Evolutionary conservation across 768 basidiomycete genomes (phyloP).

Genomic region (Termitomyces sp.): DNA sequence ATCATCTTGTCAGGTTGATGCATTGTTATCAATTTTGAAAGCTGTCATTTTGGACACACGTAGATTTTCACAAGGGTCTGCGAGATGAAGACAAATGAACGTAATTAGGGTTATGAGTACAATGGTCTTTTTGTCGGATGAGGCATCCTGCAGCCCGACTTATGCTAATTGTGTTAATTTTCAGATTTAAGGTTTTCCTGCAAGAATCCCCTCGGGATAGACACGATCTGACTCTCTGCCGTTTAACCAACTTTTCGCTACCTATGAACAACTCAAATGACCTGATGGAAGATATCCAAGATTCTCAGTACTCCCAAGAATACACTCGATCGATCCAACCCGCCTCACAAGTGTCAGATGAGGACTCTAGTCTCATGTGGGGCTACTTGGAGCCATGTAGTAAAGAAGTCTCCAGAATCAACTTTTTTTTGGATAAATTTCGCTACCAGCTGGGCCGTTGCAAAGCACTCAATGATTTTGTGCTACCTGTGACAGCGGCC

Average conservation of each 20-base stretch:
- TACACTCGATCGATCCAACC: slow-evolving; percentile 42
- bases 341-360: slow-evolving; percentile 30
- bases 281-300: slow-evolving; percentile 18
- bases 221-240: too few relatives aligned
- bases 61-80: too few relatives aligned
- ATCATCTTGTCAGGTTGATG: too few relatives aligned
- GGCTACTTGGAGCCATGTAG: slow-evolving; percentile 68
- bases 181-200: too few relatives aligned
- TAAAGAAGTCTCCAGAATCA: slow-evolving; percentile 48
- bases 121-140: too few relatives aligned
- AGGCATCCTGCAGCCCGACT: too few relatives aligned
- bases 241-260: neutral
- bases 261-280: slow-evolving; percentile 7
- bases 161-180: too few relatives aligned
- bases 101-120: too few relatives aligned
- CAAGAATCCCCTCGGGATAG: too few relatives aligned
- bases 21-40: too few relatives aligned
- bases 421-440: slow-evolving; percentile 51
- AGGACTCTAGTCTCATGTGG: slow-evolving; percentile 49
- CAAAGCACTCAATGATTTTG: slow-evolving; percentile 42
- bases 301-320: neutral
- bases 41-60: too few relatives aligned
- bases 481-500: slow-evolving; percentile 63
- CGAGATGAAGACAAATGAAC: too few relatives aligned
- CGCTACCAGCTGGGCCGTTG: slow-evolving; percentile 52